Percentiles rank a stretch among this genome's conserved stretches.
Conservation (phyloP, 1,284 basidiomycete species). For the Pseudozyma sp. region DNA sequence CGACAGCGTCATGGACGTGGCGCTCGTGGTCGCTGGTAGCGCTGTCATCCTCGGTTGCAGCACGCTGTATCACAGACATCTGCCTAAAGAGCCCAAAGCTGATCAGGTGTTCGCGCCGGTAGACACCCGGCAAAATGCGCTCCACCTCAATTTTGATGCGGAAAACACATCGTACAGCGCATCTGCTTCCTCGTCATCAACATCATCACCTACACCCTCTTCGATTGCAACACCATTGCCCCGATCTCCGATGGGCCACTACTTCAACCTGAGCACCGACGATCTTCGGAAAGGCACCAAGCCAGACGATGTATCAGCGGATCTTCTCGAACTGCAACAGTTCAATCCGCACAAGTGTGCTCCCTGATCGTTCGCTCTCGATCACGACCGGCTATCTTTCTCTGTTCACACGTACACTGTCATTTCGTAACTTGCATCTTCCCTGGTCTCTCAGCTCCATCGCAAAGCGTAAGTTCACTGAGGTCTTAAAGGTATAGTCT, state of each 20-base stretch:
- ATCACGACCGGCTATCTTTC: too few species aligned
- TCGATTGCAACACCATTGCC: conserved; percentile 13
- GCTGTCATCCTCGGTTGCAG: conserved; percentile 18
- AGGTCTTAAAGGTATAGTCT: too few species aligned
- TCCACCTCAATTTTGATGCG: conserved; percentile 9
- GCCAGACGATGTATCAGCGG: background rate
- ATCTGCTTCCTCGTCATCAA: background rate
- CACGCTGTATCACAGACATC: conserved; percentile 10
- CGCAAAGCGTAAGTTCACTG: too few species aligned
- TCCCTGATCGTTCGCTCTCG: background rate
- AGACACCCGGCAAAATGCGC: background rate
- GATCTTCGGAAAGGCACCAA: conserved; percentile 1
- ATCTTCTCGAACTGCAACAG: conserved; percentile 16
- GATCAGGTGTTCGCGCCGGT: background rate
- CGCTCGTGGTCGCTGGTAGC: conserved; percentile 17
- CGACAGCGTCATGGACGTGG: conserved; percentile 1
- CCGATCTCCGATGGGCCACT: conserved; percentile 7
- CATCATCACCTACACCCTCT: conserved; percentile 6
- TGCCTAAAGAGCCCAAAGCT: background rate
- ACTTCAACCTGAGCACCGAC: conserved; percentile 9
- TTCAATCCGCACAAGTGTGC: background rate
- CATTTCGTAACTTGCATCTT: too few species aligned
- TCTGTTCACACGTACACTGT: too few species aligned
- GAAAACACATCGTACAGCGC: background rate
- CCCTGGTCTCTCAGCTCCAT: too few species aligned